phyloP scores from a whole-genome alignment of 352 stramenopile genomes.

The Phytophthora colocasiae region DNA sequence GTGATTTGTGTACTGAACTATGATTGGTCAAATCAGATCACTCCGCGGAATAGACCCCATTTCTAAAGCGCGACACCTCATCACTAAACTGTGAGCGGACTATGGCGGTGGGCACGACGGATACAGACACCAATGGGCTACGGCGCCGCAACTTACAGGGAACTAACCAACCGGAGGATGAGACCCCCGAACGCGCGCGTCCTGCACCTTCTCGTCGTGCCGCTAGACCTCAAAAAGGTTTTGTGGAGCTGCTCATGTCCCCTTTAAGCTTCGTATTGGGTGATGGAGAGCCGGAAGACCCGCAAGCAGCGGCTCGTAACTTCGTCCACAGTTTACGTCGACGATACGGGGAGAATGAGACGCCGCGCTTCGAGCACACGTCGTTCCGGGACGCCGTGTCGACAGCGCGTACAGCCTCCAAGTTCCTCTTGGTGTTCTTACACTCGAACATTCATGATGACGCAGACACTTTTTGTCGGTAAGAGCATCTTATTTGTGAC shows the following conservation, averaged over 20 bases:
- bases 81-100: not conserved
- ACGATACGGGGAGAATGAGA: conserved; percentile 59
- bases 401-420: conserved; percentile 77
- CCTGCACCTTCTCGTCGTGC: conserved; percentile 5
- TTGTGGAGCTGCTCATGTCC: conserved; percentile 81
- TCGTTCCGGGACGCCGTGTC: conserved; percentile 87
- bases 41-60: conserved; percentile 11
- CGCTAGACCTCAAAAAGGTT: conserved; percentile 51
- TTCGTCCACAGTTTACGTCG: conserved; percentile 66
- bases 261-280: conserved; percentile 78
- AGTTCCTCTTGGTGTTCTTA: conserved; percentile 87
- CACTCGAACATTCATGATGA: conserved; percentile 89
- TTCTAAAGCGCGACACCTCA: conserved; percentile 9
- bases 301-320: conserved; percentile 58
- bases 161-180: conserved; percentile 8
- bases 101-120: conserved; percentile 32
- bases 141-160: conserved; percentile 45
- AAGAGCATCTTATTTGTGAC: conserved; percentile 16
- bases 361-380: conserved; percentile 79
- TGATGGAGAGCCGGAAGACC: conserved; percentile 73
- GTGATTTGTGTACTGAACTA: not conserved
- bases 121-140: conserved; percentile 30
- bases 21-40: conserved; percentile 17
- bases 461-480: conserved; percentile 77
- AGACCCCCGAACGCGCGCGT: conserved; percentile 3